Conservation (phyloP, 2,329 filamentous ascomycete genomes). For the Lomentospora prolificans region DNA sequence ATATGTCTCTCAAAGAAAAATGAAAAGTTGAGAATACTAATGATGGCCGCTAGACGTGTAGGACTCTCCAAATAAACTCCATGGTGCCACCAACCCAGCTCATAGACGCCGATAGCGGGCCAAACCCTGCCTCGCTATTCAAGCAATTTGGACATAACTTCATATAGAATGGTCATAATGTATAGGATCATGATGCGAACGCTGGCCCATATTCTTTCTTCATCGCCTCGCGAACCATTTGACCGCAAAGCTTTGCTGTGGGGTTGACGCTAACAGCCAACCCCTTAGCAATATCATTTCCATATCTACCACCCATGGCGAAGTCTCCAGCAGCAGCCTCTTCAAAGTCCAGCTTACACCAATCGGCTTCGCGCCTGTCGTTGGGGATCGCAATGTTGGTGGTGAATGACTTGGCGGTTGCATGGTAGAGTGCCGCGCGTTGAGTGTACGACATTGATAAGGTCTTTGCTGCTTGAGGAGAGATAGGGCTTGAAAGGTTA, state of each 20-base stretch:
- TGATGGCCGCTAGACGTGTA: constrained; percentile 15
- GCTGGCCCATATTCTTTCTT: constrained; percentile 55
- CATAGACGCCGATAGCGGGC: constrained; percentile 4
- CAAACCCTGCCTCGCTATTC: neutral
- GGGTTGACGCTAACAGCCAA: constrained; percentile 57
- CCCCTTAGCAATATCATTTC: constrained; percentile 54
- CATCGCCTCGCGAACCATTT: constrained; percentile 61
- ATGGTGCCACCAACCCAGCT: neutral
- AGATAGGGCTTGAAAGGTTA: constrained; percentile 42
- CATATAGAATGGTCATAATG: constrained; percentile 2
- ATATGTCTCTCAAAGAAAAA: no score
- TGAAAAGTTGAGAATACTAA: constrained; percentile 1
- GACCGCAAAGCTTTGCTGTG: constrained; percentile 58
- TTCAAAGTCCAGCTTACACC: constrained; percentile 48
- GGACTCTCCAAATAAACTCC: constrained; percentile 11
- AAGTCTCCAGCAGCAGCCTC: constrained; percentile 54
- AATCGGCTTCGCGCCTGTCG: constrained; percentile 33
- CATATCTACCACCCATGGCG: constrained; percentile 53
- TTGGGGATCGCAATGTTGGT: constrained; percentile 26
- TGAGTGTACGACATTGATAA: constrained; percentile 64
- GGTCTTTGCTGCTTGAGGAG: constrained; percentile 53
- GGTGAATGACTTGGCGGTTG: constrained; percentile 40
- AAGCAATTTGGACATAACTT: neutral
- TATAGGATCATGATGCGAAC: constrained; percentile 22
- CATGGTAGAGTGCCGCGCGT: constrained; percentile 54